Percentiles rank a stretch among this genome's conserved stretches.
phyloP scores from a whole-genome alignment of 306 rosid genomes.

The Bauhinia variegata region DNA sequence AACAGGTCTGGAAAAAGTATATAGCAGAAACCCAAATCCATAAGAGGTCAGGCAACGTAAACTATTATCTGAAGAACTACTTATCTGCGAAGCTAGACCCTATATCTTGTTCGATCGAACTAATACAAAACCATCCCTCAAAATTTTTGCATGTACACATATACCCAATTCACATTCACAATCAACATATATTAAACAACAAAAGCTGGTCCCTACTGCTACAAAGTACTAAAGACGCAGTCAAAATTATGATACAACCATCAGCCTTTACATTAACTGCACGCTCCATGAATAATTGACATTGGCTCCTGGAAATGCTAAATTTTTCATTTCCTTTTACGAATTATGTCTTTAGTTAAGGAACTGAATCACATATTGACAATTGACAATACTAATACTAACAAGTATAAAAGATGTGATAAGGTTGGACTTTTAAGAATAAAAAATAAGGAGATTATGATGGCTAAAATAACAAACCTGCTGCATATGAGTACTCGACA shows the following conservation, averaged over 20 bases:
- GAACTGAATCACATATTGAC: too few species aligned
- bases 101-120: neutral
- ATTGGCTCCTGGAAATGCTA: neutral
- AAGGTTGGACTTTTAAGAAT: neutral
- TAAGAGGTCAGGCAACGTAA: neutral
- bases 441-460: too few species aligned
- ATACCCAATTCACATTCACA: neutral
- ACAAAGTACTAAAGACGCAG: neutral
- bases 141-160: neutral
- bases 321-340: neutral
- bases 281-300: neutral
- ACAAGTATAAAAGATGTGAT: too few species aligned
- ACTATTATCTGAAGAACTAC: neutral
- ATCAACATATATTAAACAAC: neutral
- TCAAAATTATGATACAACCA: neutral
- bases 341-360: too few species aligned
- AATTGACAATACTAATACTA: too few species aligned
- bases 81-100: too few species aligned
- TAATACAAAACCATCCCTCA: too few species aligned
- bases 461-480: neutral
- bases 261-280: neutral
- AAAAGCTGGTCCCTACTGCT: neutral
- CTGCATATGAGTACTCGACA: too few species aligned
- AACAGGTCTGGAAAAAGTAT: neutral
- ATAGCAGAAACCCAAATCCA: neutral